phyloP scores from a whole-genome alignment of 345 rosid species.

The Atalantia buxifolia region DNA sequence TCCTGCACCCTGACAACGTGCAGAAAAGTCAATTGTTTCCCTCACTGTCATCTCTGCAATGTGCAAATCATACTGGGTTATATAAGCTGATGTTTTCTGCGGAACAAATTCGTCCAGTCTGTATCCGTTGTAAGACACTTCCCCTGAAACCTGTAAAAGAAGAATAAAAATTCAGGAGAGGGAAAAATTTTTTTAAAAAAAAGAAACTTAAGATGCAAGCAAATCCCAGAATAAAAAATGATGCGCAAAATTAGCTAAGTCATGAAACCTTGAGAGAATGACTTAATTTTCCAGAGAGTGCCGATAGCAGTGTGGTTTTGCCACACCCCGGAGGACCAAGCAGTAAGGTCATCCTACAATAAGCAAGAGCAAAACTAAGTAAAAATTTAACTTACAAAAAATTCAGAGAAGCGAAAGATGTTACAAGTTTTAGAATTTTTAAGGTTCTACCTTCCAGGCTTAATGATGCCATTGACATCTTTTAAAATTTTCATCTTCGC shows the following conservation, averaged over 20 bases:
- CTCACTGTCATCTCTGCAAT: conserved; percentile 40
- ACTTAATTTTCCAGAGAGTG: conserved; percentile 32
- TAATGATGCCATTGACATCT: conserved; percentile 21
- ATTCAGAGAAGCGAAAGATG: neutral
- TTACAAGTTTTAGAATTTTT: neutral
- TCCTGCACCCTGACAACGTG: conserved; percentile 32
- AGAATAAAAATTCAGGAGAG: too few relatives aligned
- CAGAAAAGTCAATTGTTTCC: conserved; percentile 36
- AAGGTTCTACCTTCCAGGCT: conserved; percentile 14
- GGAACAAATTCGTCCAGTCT: conserved; percentile 35
- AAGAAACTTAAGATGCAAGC: too few relatives aligned
- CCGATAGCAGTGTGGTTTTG: conserved; percentile 30
- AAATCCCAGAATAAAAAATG: neutral
- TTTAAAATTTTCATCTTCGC: conserved; percentile 12
- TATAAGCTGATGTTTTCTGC: conserved; percentile 36
- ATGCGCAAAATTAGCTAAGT: neutral
- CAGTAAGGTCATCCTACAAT: conserved; percentile 30
- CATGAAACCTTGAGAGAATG: conserved; percentile 30
- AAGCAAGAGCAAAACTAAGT: neutral
- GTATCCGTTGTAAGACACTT: conserved; percentile 35
- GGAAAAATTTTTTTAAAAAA: too few relatives aligned
- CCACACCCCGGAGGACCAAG: conserved; percentile 40
- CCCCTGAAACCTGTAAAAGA: conserved; percentile 10
- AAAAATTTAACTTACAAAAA: neutral
- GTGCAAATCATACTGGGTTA: conserved; percentile 33